Base-by-base conservation (phyloP, 2,329 filamentous ascomycete genomes). In the Pestalotiopsis sp. region DNA sequence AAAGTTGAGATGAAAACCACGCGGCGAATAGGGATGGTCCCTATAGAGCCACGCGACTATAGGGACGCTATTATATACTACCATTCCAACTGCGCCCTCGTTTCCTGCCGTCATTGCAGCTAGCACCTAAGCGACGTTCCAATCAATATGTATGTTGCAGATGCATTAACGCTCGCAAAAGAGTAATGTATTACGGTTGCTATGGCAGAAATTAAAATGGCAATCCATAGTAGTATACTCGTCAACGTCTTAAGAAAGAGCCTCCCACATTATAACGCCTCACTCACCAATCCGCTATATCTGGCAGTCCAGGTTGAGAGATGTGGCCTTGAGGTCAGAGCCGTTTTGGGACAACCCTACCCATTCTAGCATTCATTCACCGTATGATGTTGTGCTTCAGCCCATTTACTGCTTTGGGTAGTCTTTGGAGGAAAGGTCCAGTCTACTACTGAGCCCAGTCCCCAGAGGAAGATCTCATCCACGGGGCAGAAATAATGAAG, bases 21-120 rank as follows among this genome's bases (percentile, higher is more conserved):
- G 65, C 56, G 23, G 64, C 56, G 31, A 67, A 67, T 59, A 67
- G 52, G 52, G 65, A 67, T 61, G 20, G 12, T 31, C 65, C 65
- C 65, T 67, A 27, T 25, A 31, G 23, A 38, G 52, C 56, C 65
- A 67, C 65, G 56, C 52, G 41, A 60, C 38, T 67, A 67, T 67
- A 67, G 20, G 31, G n/a, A 20, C 56, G 56, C 65, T 60, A 41
- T 41, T 67, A 67, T 67, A 67, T 38, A 60, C 31, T 17, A 60
- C n/a, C 57, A 52, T 23, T 52, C 6, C 5, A 52, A 45, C 52
- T n/a, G 27, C 52, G 23, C 14, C 45, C 36, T 66, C 63, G 63
- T 57, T 66, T 56, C 63, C 36, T 66, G n/a, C 63, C 63, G 45
- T 56, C 27, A 12, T 45, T 66, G 45, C 45, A 66, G 27, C 63